Percentiles rank a stretch among this genome's conserved stretches.
Evolutionary conservation across 306 rosid genomes (phyloP).

Genomic region (Senna siamea): DNA sequence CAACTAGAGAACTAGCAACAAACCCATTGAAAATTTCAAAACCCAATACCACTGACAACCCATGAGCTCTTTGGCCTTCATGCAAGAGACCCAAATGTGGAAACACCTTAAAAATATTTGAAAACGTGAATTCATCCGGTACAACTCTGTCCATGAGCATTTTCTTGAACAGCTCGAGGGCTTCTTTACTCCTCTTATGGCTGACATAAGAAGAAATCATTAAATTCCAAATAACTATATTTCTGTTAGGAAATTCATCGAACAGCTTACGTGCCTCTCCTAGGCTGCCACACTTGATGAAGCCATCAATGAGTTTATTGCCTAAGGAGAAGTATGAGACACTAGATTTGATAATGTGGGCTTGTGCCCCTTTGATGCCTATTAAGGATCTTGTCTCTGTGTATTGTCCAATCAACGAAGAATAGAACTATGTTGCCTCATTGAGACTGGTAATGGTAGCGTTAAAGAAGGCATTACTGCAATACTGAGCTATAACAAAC

Average conservation of each 20-base stretch:
- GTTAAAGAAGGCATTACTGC: slow-evolving; percentile 25
- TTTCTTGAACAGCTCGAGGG: slow-evolving; percentile 47
- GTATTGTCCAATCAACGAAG: slow-evolving; percentile 53
- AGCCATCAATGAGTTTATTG: slow-evolving; percentile 60
- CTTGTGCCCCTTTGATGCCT: slow-evolving; percentile 47
- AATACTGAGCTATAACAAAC: slow-evolving; percentile 6
- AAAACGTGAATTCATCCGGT: slow-evolving; percentile 68
- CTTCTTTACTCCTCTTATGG: slow-evolving; percentile 50
- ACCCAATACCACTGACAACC: slow-evolving; percentile 70
- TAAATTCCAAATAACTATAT: slow-evolving; percentile 62
- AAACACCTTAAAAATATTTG: slow-evolving; percentile 67
- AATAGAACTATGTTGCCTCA: slow-evolving; percentile 36
- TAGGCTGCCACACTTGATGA: slow-evolving; percentile 54
- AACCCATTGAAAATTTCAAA: slow-evolving; percentile 58
- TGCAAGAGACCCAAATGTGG: slow-evolving; percentile 47
- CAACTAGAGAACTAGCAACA: slow-evolving; percentile 67
- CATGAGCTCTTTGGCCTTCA: slow-evolving; percentile 60
- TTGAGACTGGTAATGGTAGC: not conserved
- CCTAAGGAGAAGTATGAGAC: slow-evolving; percentile 33
- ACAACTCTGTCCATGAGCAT: slow-evolving; percentile 63
- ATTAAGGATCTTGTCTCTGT: slow-evolving; percentile 44
- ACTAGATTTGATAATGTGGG: slow-evolving; percentile 53
- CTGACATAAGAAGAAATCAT: slow-evolving; percentile 56
- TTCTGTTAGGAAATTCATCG: slow-evolving; percentile 59
- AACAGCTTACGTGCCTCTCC: slow-evolving; percentile 60